Evolutionary conservation across 2,329 filamentous ascomycete species (phyloP).

Genomic region (Fusarium sarcochroum): DNA sequence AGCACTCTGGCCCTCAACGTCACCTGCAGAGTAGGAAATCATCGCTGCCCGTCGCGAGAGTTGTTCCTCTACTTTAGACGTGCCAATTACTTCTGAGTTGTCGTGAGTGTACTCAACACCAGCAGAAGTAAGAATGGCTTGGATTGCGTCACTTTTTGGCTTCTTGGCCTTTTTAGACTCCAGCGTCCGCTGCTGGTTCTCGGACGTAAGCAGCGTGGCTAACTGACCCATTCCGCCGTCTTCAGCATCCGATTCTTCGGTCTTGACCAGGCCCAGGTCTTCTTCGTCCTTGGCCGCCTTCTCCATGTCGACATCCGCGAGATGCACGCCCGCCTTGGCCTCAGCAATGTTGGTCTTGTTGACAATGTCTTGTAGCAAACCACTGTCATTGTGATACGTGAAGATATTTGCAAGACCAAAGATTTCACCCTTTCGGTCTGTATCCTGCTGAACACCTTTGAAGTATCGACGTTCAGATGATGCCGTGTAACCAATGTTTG

Average conservation of each 20-base stretch:
- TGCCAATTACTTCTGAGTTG: conserved; percentile 94
- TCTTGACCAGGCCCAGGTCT: conserved; percentile 58
- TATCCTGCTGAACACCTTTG: conserved; percentile 89
- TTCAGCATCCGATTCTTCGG: conserved; percentile 67
- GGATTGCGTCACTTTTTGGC: conserved; percentile 78
- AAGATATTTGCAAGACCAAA: conserved; percentile 93
- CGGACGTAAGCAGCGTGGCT: conserved; percentile 65
- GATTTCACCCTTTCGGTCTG: conserved; percentile 88
- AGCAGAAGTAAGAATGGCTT: conserved; percentile 88
- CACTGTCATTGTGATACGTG: conserved; percentile 81
- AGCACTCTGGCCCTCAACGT: conserved; percentile 65
- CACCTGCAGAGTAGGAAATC: conserved; percentile 60
- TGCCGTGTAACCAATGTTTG: conserved; percentile 96
- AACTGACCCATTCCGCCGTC: conserved; percentile 81
- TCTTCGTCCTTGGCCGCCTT: conserved; percentile 70
- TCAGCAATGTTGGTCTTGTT: conserved; percentile 99
- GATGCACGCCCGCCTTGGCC: conserved; percentile 84
- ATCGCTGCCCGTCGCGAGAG: conserved; percentile 83
- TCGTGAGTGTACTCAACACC: conserved; percentile 97
- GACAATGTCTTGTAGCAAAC: conserved; percentile 93
- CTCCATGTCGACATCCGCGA: conserved; percentile 82
- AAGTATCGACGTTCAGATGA: conserved; percentile 95
- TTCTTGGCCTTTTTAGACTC: conserved; percentile 55
- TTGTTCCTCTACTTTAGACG: conserved; percentile 90
- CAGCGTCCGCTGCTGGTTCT: conserved; percentile 60